Evolutionary conservation across 345 rosid genomes (phyloP).

Genomic region (Bruguiera sexangula): DNA sequence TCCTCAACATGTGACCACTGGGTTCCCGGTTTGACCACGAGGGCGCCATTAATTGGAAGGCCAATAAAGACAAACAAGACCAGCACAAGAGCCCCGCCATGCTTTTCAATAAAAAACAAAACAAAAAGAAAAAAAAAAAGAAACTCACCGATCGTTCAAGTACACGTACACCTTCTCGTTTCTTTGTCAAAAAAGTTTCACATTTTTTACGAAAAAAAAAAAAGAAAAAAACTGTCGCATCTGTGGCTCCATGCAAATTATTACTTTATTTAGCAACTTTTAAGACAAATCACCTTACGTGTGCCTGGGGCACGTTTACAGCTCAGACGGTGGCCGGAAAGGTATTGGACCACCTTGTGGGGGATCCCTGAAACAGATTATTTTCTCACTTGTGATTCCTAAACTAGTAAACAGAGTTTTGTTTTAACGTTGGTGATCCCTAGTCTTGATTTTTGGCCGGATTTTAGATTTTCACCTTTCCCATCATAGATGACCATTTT

Average conservation of each 20-base stretch:
- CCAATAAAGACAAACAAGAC: conserved; percentile 13
- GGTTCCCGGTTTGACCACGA: conserved; percentile 23
- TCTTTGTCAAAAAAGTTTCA: conserved; percentile 24
- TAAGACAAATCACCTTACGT: conserved; percentile 27
- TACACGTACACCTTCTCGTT: conserved; percentile 23
- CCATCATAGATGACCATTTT: background rate
- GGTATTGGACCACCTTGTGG: conserved; percentile 24
- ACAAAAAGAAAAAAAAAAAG: background rate
- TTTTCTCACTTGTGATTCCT: background rate
- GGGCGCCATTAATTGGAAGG: conserved; percentile 7
- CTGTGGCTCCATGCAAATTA: conserved; percentile 35
- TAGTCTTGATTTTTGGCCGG: background rate
- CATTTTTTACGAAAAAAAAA: background rate
- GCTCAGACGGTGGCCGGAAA: conserved; percentile 13
- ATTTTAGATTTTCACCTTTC: conserved; percentile 1
- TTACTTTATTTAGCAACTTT: conserved; percentile 26
- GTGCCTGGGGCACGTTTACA: conserved; percentile 37
- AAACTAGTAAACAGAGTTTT: no score
- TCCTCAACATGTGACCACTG: conserved; percentile 21
- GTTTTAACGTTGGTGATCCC: no score
- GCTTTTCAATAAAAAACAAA: conserved; percentile 14
- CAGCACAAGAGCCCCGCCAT: conserved; percentile 41
- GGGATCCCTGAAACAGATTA: conserved; percentile 28
- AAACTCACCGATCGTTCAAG: background rate
- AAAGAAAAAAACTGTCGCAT: conserved; percentile 25